Conservation (phyloP, 371 early-diverging fungal genomes). For the Mortierella sp. region DNA sequence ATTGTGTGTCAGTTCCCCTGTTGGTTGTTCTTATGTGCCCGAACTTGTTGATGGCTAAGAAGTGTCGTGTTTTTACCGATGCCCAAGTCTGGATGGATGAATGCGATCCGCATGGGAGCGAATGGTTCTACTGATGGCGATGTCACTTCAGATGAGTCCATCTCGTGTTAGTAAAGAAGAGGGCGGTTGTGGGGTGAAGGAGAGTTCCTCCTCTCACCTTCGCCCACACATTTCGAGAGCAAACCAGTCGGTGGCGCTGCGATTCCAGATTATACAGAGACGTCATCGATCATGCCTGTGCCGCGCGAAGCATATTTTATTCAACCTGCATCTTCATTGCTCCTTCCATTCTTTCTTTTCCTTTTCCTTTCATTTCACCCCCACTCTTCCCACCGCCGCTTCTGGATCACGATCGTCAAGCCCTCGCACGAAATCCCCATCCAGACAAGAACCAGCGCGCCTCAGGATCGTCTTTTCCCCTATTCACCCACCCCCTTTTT, state of each 20-base stretch:
- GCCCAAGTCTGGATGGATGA: constrained; percentile 94
- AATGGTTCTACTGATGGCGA: constrained; percentile 5
- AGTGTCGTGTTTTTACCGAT: constrained; percentile 66
- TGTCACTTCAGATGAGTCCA: constrained; percentile 2
- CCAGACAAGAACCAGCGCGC: constrained; percentile 1
- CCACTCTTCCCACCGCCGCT: neutral
- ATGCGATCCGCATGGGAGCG: constrained; percentile 68
- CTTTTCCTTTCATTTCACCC: neutral
- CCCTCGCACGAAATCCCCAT: neutral
- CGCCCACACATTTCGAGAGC: neutral
- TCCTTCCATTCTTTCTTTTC: constrained; percentile 1
- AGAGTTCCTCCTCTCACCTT: neutral
- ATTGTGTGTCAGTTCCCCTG: neutral
- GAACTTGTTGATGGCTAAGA: neutral
- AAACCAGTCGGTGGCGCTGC: neutral
- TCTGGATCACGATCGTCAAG: constrained; percentile 4
- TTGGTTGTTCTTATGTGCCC: neutral
- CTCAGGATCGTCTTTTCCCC: neutral
- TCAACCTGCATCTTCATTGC: too few species aligned
- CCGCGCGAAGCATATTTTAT: too few species aligned
- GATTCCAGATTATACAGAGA: neutral
- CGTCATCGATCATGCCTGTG: neutral
- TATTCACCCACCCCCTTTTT: neutral
- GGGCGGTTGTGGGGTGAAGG: neutral
- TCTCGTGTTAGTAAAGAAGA: neutral